Evolutionary conservation across 2,329 filamentous ascomycete genomes (phyloP), one percentile per base, ranked within the genome.

Genomic region (Diaporthe humulicola): DNA sequence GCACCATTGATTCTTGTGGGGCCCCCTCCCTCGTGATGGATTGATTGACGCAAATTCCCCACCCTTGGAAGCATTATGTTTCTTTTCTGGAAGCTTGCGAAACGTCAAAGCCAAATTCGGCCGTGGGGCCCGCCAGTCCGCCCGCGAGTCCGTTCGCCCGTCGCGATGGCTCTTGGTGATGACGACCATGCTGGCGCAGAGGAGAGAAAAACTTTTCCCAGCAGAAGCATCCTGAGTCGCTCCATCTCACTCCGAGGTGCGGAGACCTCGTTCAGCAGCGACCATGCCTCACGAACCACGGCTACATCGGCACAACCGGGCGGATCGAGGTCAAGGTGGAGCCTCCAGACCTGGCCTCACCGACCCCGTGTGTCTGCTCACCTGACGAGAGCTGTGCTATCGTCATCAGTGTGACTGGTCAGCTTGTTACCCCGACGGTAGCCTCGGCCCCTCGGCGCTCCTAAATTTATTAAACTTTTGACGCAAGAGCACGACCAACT

Each of bases 11-110:
- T 69, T 52, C 48, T 60, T 60, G 56, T 61, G 56, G 70, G 45
- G 54, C 40, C 36, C 60, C 28, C 40, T 73, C 56, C 57, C 57
- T 64, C 42, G 73, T 48, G 60, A 50, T 67, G 73, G 52, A 60
- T 67, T 67, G 50, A 64, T 57, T 75, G 56, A 74, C 25, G 56
- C 54, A 71, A 25, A 61, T n/a, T 38, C 33, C 40, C 74, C 74
- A 75, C 74, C 52, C 15, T 73, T 70, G 22, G 74, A 73, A 75
- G 71, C 42, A 58, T 54, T 54, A 58, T 73, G 58, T 38, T 70
- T 73, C 42, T 70, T 73, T 75, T 75, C 74, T 75, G 70, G 74
- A 75, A 75, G 74, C 74, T 73, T 73, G 64, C 71, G 74, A 73
- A 73, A 75, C 74, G 50, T 70, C 64, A 60, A n/a, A 50, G 70